Evolutionary conservation across 148 eudicot species (phyloP).

Genomic region (Simmondsia chinensis): DNA sequence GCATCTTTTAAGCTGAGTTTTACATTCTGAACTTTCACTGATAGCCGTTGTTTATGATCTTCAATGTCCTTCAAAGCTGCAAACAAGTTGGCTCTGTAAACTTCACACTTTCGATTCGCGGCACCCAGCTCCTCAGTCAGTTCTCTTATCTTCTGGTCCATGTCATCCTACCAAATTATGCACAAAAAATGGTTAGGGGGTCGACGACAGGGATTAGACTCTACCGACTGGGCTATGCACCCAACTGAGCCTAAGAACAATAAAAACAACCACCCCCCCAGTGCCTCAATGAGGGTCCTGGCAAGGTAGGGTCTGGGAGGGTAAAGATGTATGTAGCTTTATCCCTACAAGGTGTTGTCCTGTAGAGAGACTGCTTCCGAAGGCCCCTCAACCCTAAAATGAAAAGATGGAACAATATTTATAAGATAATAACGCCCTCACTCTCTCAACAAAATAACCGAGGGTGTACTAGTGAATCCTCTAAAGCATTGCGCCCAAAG

Average conservation of each 20-base stretch:
- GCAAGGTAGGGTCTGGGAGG: too few relatives aligned
- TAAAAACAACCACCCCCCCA: too few relatives aligned
- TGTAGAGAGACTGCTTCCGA: too few relatives aligned
- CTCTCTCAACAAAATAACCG: too few relatives aligned
- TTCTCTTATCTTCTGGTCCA: constrained; percentile 57
- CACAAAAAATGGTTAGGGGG: not conserved
- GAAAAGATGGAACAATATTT: too few relatives aligned
- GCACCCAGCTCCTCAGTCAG: constrained; percentile 41
- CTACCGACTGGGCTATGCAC: not conserved
- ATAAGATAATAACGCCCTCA: too few relatives aligned
- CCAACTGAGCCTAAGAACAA: not conserved
- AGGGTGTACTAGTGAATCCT: too few relatives aligned
- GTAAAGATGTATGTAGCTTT: too few relatives aligned
- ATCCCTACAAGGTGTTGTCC: too few relatives aligned
- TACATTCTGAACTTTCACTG: constrained; percentile 46
- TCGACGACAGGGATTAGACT: not conserved
- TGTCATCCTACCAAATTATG: constrained; percentile 35
- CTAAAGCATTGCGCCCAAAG: too few relatives aligned
- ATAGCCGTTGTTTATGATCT: constrained; percentile 49
- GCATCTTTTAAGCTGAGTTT: constrained; percentile 52
- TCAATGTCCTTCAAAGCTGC: constrained; percentile 60
- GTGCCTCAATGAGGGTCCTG: too few relatives aligned
- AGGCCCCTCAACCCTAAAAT: too few relatives aligned
- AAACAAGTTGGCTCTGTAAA: constrained; percentile 49
- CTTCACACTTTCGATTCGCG: constrained; percentile 54